Evolutionary conservation across 441 rosid genomes (phyloP), one percentile per base, ranked within the genome.

Genomic region (Aquilaria agallochum): DNA sequence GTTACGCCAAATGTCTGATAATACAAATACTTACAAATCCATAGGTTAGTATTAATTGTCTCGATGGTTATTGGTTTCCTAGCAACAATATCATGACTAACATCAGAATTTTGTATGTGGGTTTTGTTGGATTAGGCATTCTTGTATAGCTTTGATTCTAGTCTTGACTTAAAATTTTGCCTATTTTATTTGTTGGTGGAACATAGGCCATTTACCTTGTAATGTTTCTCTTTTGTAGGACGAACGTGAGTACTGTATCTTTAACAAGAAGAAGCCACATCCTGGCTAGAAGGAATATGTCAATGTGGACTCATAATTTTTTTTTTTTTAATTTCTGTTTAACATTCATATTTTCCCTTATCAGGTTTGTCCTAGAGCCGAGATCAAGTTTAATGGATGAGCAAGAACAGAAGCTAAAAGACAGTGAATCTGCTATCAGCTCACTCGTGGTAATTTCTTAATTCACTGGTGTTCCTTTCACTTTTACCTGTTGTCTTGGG

Each of bases 21-120:
- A 80, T 69, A 91, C 96, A 9, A 94, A 91, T 65, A 85, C 99
- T 3, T 94, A 86, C 79, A 94, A 89, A 78, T 83, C 97, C 36
- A 85, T 82, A 53, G 96, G 97, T 76, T 20, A 20, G 27, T 20
- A 20, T 20, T 20, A 20, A 20, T 20, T 20, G 27, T 20, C 27
- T 20, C 27, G 27, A 20, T 20, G 27, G 27, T 20, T 20, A 20
- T 20, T 20, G 27, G 27, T 20, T 20, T 20, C 27, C 27, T 20
- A 20, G 27, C 27, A 20, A 20, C 27, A 20, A 20, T 20, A 20
- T 20, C 27, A 20, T 20, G 27, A 20, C 27, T 20, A 20, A 1
- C 27, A 1, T 20, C 27, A 20, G 27, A 20, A 20, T 20, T 20
- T 20, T 20, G 27, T 20, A 20, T 20, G 27, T 20, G 27, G 27